phyloP scores from a whole-genome alignment of 306 rosid genomes.

The Inga oerstediana region DNA sequence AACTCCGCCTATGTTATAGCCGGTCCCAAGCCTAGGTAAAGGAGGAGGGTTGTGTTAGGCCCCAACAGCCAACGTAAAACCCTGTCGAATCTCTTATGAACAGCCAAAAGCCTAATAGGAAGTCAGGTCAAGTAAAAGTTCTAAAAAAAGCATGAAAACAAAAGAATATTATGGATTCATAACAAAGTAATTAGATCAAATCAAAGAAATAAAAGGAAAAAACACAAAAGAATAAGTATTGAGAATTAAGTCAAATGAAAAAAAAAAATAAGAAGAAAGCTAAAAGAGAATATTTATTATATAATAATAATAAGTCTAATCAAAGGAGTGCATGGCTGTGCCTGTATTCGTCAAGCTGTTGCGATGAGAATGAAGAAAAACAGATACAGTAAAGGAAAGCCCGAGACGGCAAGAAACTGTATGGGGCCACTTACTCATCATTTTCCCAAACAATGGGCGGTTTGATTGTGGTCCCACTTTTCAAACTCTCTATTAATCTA shows the following conservation, averaged over 20 bases:
- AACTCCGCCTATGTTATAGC: no score
- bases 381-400: background rate
- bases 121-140: background rate
- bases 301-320: background rate
- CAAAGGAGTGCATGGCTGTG: background rate
- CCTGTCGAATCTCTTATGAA: no score
- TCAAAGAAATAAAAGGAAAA: background rate
- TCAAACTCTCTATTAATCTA: background rate
- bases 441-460: background rate
- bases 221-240: no score
- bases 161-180: background rate
- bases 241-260: background rate
- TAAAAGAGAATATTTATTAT: background rate
- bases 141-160: background rate
- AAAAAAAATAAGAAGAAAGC: background rate
- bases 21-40: no score
- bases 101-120: no score
- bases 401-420: background rate
- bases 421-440: background rate
- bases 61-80: no score
- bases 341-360: no score
- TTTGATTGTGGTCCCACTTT: background rate
- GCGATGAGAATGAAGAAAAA: no score
- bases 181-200: background rate
- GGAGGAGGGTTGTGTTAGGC: no score